Percentiles rank a stretch among this genome's conserved stretches.
Conservation (phyloP, 2,329 filamentous ascomycete species). For the Xylariaceae sp. region DNA sequence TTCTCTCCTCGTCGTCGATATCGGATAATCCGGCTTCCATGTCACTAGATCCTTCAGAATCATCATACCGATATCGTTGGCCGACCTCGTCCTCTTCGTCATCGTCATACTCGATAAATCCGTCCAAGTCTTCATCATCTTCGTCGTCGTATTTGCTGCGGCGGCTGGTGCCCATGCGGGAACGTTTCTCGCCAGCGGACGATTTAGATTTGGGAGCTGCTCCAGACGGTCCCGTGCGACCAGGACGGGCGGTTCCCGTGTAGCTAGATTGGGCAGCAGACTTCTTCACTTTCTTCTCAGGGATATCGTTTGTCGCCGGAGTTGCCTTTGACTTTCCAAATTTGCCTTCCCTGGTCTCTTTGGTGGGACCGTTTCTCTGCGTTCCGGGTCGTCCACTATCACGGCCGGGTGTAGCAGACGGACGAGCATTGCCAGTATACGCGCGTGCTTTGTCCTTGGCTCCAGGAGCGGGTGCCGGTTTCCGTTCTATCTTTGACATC, state of each 20-base stretch:
- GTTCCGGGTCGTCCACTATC: conserved; percentile 15
- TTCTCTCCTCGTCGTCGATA: conserved; percentile 66
- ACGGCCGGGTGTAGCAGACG: conserved; percentile 17
- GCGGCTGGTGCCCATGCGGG: conserved; percentile 31
- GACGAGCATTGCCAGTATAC: conserved; percentile 24
- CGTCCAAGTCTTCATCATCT: conserved; percentile 57
- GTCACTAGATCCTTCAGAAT: conserved; percentile 65
- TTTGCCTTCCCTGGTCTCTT: conserved; percentile 21
- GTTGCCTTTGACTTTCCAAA: conserved; percentile 26
- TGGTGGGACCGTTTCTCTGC: conserved; percentile 21
- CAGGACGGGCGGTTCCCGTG: conserved; percentile 58
- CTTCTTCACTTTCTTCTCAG: conserved; percentile 59
- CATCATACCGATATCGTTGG: conserved; percentile 51
- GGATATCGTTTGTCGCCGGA: conserved; percentile 34
- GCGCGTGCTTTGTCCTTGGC: conserved; percentile 28
- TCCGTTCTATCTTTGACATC: conserved; percentile 42
- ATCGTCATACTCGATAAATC: conserved; percentile 60
- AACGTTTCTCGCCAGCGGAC: conserved; percentile 31
- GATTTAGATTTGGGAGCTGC: conserved; percentile 18
- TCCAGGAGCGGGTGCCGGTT: conserved; percentile 22
- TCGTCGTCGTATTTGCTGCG: conserved; percentile 52
- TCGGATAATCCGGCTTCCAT: conserved; percentile 76
- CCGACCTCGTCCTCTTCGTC: conserved; percentile 45
- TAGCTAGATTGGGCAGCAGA: conserved; percentile 64
- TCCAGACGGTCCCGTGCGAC: conserved; percentile 31